Percentiles rank a stretch among this genome's conserved stretches.
These are phyloP conservation scores for Corylus americana DNA, from an alignment of 306 rosid genomes.

Conservation along the genomic window DNA sequence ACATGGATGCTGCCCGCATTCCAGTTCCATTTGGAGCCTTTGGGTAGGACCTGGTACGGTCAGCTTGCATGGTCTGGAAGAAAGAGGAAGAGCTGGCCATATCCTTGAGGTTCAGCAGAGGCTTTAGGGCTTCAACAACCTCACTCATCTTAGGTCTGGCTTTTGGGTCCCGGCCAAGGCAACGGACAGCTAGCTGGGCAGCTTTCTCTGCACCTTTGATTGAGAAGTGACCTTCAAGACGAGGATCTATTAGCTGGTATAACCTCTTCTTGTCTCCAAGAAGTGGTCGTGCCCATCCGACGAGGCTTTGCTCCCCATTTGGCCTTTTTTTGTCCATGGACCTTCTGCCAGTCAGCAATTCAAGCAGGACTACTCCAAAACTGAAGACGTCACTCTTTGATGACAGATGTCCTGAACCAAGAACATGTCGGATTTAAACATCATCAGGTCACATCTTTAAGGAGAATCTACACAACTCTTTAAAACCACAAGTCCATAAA, in stretches of 20 bases:
- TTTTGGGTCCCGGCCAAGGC: slow-evolving; percentile 93
- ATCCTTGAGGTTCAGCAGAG: slow-evolving; percentile 78
- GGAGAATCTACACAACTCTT: not conserved
- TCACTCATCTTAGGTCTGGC: slow-evolving; percentile 86
- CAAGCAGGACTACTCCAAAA: slow-evolving; percentile 93
- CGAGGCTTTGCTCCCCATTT: slow-evolving; percentile 94
- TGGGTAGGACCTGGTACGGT: slow-evolving; percentile 64
- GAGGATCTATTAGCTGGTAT: slow-evolving; percentile 76
- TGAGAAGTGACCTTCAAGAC: slow-evolving; percentile 94
- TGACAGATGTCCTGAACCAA: slow-evolving; percentile 77
- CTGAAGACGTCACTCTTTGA: slow-evolving; percentile 94
- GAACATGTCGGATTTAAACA: slow-evolving; percentile 8
- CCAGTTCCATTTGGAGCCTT: slow-evolving; percentile 55
- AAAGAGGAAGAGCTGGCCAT: slow-evolving; percentile 81
- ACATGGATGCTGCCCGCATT: slow-evolving; percentile 54
- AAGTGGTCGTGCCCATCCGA: slow-evolving; percentile 85
- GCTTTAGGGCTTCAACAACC: slow-evolving; percentile 70
- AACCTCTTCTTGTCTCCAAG: slow-evolving; percentile 75
- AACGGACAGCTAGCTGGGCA: slow-evolving; percentile 66
- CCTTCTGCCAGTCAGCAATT: slow-evolving; percentile 90
- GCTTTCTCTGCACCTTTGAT: slow-evolving; percentile 85
- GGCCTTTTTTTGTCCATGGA: slow-evolving; percentile 88
- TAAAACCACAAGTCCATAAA: not conserved
- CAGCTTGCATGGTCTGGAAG: slow-evolving; percentile 67
- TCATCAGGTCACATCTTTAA: slow-evolving; percentile 17